These are phyloP conservation scores for Bipolaris bicolor DNA, from an alignment of 2,329 filamentous ascomycete species.

Conservation along the genomic window DNA sequence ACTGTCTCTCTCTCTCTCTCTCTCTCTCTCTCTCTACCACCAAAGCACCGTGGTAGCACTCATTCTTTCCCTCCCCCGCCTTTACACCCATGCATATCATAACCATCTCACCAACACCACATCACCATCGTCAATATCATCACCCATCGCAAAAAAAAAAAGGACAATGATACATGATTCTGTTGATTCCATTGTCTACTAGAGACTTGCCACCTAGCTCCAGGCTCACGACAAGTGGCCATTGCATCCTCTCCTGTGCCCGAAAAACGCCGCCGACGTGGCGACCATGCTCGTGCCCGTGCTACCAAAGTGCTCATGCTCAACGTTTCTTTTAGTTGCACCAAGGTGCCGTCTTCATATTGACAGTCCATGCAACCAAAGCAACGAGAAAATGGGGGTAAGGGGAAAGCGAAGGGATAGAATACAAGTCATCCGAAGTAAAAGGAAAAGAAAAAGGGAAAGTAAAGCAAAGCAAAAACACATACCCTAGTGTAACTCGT, in stretches of 20 bases:
- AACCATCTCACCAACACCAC: not conserved
- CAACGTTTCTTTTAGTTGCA: conserved; percentile 26
- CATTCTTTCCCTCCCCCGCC: too few relatives aligned
- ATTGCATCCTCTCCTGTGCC: not conserved
- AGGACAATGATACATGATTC: not conserved
- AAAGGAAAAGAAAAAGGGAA: conserved; percentile 18
- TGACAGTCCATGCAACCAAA: conserved; percentile 24
- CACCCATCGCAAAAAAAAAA: not conserved
- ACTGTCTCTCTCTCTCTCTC: too few relatives aligned
- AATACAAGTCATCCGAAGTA: conserved; percentile 15
- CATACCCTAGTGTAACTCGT: conserved; percentile 15
- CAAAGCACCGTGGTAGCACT: too few relatives aligned
- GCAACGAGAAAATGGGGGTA: conserved; percentile 7
- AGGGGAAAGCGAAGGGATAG: conserved; percentile 15
- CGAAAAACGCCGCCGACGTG: conserved; percentile 4
- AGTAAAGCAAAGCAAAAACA: conserved; percentile 15
- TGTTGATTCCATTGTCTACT: conserved; percentile 5
- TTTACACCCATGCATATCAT: too few relatives aligned
- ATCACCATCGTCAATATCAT: not conserved
- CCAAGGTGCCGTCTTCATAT: conserved; percentile 19
- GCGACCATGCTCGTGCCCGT: conserved; percentile 13
- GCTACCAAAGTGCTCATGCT: conserved; percentile 14
- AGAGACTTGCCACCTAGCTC: conserved; percentile 16
- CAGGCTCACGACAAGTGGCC: conserved; percentile 20
- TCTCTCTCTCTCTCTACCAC: too few relatives aligned